Evolutionary conservation across 208 protist species (phyloP).

Genomic region (Leishmania martiniquensis): DNA sequence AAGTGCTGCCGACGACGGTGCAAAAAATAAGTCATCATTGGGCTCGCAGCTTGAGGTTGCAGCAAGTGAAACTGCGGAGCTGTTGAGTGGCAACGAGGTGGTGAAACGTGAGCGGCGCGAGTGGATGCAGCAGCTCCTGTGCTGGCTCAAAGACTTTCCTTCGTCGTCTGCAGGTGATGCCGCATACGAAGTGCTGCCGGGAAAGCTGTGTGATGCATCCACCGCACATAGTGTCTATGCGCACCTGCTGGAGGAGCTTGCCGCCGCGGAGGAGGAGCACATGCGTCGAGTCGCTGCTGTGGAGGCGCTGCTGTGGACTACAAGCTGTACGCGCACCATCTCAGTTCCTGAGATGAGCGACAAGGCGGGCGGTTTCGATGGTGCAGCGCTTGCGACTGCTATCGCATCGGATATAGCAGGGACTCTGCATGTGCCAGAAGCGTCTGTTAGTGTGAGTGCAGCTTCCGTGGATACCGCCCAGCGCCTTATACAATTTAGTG

Average conservation of each 20-base stretch:
- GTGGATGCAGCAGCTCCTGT: background rate
- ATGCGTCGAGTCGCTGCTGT: background rate
- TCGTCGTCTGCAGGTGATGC: background rate
- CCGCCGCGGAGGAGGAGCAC: background rate
- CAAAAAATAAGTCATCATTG: background rate
- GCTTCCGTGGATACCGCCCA: background rate
- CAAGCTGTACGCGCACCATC: background rate
- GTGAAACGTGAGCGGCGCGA: background rate
- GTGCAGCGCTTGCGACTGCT: background rate
- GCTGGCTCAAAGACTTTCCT: constrained; percentile 5
- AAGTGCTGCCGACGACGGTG: background rate
- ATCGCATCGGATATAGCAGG: background rate
- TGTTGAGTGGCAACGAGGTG: background rate
- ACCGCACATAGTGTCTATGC: background rate
- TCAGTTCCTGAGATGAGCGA: constrained; percentile 4
- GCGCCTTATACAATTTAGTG: background rate
- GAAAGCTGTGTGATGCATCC: background rate
- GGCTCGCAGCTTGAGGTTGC: background rate
- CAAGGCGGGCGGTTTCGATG: background rate
- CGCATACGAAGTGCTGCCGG: background rate
- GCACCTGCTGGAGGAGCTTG: constrained; percentile 2
- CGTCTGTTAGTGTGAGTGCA: background rate
- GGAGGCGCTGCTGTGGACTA: background rate
- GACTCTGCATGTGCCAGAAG: background rate
- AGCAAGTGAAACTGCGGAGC: background rate